Base-by-base conservation (phyloP, 352 stramenopile genomes). In the Phytophthora kernoviae region DNA sequence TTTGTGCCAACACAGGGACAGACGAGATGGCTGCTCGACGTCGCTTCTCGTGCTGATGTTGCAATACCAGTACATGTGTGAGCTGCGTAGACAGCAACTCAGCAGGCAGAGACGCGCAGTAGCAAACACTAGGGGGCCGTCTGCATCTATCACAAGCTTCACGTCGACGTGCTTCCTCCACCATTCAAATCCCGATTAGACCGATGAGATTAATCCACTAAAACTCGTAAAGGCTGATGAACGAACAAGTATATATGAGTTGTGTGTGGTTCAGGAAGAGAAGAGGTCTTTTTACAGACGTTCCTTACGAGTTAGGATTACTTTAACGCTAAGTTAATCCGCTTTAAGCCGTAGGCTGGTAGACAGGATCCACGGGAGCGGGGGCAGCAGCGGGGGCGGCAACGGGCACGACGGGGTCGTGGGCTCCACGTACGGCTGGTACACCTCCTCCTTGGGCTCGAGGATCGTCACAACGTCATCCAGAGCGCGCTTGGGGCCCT, bases 401-500 rank as follows among this genome's bases (percentile, higher is more conserved):
- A 20, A 54, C 65, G 30, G 77, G 75, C 50, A 88, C 75, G 22
- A 85, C 71, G 54, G 70, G 30, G 75, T 62, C 51, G 73, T 81
- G 37, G 85, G 86, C 68, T 92, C 86, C 41, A 92, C 82, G 75
- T 93, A 95, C 50, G 83, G 84, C 60, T 73, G 86, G 78, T 90
- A 82, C 15, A 92, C 77, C 61, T 97, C 96, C 76, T 99, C 96
- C 93, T 99, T 99, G 48, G 97, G 97, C 79, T 99, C 97, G 37
- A 99, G 77, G 79, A 99, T 99, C 32, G 94, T 99, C 44, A 99
- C 97, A 43, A 99, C 96, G 80, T 99, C 98, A 74, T 99, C 96
- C 37, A 99, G 81, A 54, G 94, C 87, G 65, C 95, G 97, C 90
- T 99, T 99, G 32, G 98, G 97, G 69, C 97, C 98, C 65, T 97